Base-by-base conservation (phyloP, 768 basidiomycete genomes). In the Mycena rebaudengoi region DNA sequence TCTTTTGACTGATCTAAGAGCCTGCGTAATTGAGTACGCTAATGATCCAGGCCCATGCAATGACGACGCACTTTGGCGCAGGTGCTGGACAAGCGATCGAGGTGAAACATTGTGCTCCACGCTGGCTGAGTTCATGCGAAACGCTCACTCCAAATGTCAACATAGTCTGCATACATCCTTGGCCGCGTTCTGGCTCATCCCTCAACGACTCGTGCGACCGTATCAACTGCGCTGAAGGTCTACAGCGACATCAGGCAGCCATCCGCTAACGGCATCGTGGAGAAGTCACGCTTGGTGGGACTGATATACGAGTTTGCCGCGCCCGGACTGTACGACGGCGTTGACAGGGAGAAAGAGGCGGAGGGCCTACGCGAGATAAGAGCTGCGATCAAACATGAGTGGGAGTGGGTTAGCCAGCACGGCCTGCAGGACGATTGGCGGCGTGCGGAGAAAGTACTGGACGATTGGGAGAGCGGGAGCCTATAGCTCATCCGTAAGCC, bases 71-170 rank as follows among this genome's bases (percentile, higher is more conserved):
- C 21, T 41, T 40, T 30, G 57, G 57, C 26, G 57, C 57, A 26
- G 57, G 37, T 23, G 57, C 57, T 18, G 57, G 57, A 30, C 57
- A 59, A 18, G 57, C 57, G 11, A 59, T 59, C 29, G 57, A 59
- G 57, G 57, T 59, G n/a, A n/a, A n/a, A n/a, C 32, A 48, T 53
- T 41, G 25, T 45, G 12, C 45, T 28, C 44, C 16, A 14, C 30
- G 35, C 44, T 58, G 28, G 25, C 51, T 39, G 51, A 32, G 30
- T 41, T 43, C 39, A 56, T 56, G 25, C 44, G 14, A 46, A 57
- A 37, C 25, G 33, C 32, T 48, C 44, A 46, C 44, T 35, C 32
- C 23, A 35, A 45, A 56, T 32, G 28, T 45, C 33, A 43, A 44
- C 25, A 16, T 37, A 58, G 56, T 46, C 44, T 29, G 56, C 45